Evolutionary conservation across 2,329 filamentous ascomycete genomes (phyloP), one percentile per base, ranked within the genome.

Genomic region (Clonostachys solani): DNA sequence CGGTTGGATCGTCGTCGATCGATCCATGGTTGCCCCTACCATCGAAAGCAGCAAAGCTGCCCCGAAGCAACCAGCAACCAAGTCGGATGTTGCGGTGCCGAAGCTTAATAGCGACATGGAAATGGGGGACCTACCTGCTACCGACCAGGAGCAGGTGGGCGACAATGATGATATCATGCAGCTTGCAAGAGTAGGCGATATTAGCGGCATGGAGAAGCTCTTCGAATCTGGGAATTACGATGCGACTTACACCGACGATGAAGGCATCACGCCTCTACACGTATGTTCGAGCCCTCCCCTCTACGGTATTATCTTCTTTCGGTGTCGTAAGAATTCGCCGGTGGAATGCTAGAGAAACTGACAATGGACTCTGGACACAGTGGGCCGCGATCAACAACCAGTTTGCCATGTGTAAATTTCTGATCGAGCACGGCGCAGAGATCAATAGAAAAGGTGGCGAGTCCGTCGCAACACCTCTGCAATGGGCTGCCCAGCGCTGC

Each of bases 321-420:
- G 19, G 13, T 18, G 9, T 29, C 23, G 23, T 29, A 29, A 29
- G 23, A 29, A 29, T 29, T 29, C 23, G 23, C 23, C 10, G 23
- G 8, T 29, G 23, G 8, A 10, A 29, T 10, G 23, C 23, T 29
- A 6, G 23, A 29, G 23, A 29, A 29, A 29, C 23, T 29, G 23
- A 29, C 23, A 23, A 23, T 23, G 23, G 23, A 23, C 23, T 7
- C 23, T 29, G 23, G 6, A 8, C 29, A n/a, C 63, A 99, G 90
- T 99, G 94, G 94, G 94, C 94, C 42, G 90, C 95, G 36, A 97
- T 99, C 66, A 99, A 99, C 73, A 97, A 97, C 63, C 94, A 96
- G 65, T 95, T 92, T 72, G 89, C 89, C 55, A 91, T 97, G 75
- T 96, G 92, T 80, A 92, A 94, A 67, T 96, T 95, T 68, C 83